Evolutionary conservation across 495 filamentous ascomycete genomes (phyloP).

Genomic region (Xeromyces bisporus): DNA sequence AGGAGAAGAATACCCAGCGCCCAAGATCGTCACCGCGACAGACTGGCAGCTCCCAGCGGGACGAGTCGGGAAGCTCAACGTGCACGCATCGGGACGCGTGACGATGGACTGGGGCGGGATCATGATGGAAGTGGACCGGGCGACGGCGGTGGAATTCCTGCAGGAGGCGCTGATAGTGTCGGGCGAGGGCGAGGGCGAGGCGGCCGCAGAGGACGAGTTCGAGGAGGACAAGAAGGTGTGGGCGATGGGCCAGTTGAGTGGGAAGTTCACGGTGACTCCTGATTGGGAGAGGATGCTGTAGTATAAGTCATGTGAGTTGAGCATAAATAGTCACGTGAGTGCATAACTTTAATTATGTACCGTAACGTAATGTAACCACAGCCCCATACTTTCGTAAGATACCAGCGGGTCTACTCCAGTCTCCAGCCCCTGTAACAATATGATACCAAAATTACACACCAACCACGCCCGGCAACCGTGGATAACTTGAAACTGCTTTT

Average conservation of each 20-base stretch:
- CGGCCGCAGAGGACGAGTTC: slow-evolving; percentile 8
- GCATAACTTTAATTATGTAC: too few relatives aligned
- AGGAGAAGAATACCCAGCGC: neutral
- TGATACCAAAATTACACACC: too few relatives aligned
- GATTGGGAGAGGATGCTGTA: slow-evolving; percentile 32
- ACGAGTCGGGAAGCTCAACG: slow-evolving; percentile 37
- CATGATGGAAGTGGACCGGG: slow-evolving; percentile 28
- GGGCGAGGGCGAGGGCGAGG: slow-evolving; percentile 8
- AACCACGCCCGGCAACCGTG: too few relatives aligned
- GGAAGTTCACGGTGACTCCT: slow-evolving; percentile 33
- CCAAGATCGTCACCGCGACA: slow-evolving; percentile 22
- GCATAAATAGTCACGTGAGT: too few relatives aligned
- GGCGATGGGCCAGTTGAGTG: slow-evolving; percentile 34
- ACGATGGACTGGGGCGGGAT: slow-evolving; percentile 35
- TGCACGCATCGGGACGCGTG: slow-evolving; percentile 32
- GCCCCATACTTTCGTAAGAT: too few relatives aligned
- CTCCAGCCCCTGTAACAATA: too few relatives aligned
- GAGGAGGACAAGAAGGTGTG: slow-evolving; percentile 22
- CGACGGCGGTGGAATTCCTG: slow-evolving; percentile 25
- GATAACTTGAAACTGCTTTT: too few relatives aligned
- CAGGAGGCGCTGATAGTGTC: slow-evolving; percentile 31
- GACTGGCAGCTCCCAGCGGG: slow-evolving; percentile 34
- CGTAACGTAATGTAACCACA: too few relatives aligned
- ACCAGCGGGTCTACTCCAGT: too few relatives aligned
- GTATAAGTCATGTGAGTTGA: too few relatives aligned